Conservation (phyloP, 2,329 filamentous ascomycete genomes). For the Ophiostoma piceae region DNA sequence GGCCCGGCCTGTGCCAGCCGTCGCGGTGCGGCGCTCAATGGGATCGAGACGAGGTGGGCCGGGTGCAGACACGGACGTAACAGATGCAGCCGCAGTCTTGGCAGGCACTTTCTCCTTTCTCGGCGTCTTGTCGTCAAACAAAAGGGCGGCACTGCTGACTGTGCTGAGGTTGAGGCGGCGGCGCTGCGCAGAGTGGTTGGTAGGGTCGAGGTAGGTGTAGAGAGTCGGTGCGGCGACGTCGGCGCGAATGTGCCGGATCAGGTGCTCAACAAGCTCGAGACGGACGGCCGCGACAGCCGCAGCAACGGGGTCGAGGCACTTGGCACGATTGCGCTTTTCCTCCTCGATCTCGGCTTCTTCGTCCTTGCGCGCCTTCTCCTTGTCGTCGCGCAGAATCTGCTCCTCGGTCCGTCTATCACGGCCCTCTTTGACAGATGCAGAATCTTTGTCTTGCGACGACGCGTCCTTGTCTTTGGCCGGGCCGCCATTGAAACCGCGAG, state of each 20-base stretch:
- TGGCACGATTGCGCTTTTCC: constrained; percentile 81
- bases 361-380: constrained; percentile 61
- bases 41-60: constrained; percentile 39
- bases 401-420: constrained; percentile 36
- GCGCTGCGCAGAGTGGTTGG: constrained; percentile 72
- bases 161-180: constrained; percentile 72
- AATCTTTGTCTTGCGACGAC: neutral
- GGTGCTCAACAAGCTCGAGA: constrained; percentile 75
- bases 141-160: constrained; percentile 47
- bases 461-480: neutral
- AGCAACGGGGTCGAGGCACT: constrained; percentile 81
- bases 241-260: constrained; percentile 82
- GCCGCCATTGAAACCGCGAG: constrained; percentile 29
- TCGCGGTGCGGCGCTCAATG: constrained; percentile 54
- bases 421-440: neutral
- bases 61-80: neutral
- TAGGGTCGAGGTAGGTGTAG: constrained; percentile 75
- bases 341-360: constrained; percentile 79
- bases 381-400: constrained; percentile 54
- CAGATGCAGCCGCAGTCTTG: neutral
- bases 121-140: constrained; percentile 42
- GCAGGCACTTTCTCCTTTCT: neutral
- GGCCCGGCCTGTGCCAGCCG: neutral
- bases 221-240: constrained; percentile 78
- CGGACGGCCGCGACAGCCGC: constrained; percentile 77